These are phyloP conservation scores for Rutstroemia sp. DNA, from an alignment of 2,329 filamentous ascomycete species.

Conservation along the genomic window DNA sequence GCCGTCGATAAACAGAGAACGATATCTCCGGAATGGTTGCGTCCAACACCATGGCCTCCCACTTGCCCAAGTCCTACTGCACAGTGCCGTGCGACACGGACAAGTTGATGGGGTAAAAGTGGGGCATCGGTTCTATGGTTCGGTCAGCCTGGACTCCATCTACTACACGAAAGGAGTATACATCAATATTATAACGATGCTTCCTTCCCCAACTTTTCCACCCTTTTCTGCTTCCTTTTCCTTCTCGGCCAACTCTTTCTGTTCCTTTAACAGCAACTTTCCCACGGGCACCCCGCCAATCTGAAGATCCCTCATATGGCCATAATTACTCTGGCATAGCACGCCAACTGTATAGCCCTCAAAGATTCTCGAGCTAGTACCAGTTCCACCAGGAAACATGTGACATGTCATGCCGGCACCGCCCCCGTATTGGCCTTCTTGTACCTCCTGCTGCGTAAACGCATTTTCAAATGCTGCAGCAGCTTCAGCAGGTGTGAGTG, in stretches of 20 bases:
- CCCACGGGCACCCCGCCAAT: constrained; percentile 57
- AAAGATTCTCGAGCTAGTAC: constrained; percentile 52
- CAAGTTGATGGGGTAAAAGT: constrained; percentile 48
- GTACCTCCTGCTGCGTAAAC: constrained; percentile 39
- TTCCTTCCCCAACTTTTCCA: constrained; percentile 48
- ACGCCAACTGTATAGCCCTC: constrained; percentile 47
- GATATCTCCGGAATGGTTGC: constrained; percentile 58
- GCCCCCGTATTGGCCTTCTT: constrained; percentile 57
- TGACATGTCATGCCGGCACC: constrained; percentile 64
- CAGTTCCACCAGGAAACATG: constrained; percentile 60
- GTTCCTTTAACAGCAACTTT: constrained; percentile 41
- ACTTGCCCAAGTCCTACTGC: constrained; percentile 52
- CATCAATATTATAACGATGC: constrained; percentile 52
- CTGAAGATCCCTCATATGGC: constrained; percentile 45
- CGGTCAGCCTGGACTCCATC: neutral
- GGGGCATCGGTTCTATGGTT: constrained; percentile 45
- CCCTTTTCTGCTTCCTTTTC: constrained; percentile 19
- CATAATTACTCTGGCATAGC: constrained; percentile 61
- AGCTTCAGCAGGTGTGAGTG: constrained; percentile 46
- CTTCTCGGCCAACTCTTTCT: constrained; percentile 21
- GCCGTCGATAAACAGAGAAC: constrained; percentile 61
- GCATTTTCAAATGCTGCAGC: constrained; percentile 46
- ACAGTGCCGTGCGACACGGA: constrained; percentile 51
- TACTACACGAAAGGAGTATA: constrained; percentile 6
- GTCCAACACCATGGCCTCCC: constrained; percentile 46